Evolutionary conservation across 2,329 filamentous ascomycete genomes (phyloP), one percentile per base, ranked within the genome.

Genomic region (Nemania abortiva): DNA sequence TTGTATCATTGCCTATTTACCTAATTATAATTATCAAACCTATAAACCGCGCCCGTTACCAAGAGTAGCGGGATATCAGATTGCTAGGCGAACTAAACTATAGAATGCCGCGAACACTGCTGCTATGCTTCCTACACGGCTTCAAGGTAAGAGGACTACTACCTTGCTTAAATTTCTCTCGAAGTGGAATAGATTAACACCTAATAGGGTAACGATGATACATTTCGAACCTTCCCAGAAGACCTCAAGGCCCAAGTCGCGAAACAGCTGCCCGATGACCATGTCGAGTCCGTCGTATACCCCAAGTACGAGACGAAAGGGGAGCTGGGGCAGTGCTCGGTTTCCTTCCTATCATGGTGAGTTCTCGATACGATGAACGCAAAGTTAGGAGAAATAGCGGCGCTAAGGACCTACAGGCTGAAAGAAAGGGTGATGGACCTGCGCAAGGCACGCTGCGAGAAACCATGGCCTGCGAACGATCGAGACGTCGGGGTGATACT

Each of bases 391-490:
- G n/a, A 54, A 54, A 27, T 6, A 34, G 39, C 42, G 47, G 50
- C 63, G 45, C 60, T 62, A 20, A 62, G 57, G 2, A 2, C 1
- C 42, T 6, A 10, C 9, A 93, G 91, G 92, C 86, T 97, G 55
- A 91, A 93, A 75, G 90, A 94, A 77, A 89, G 90, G 72, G 92
- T 97, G 45, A 94, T 95, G 78, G 91, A 95, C 56, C 83, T 95
- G 18, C 81, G 85, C 69, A 94, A 97, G 78, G 88, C 89, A 66
- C 88, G 88, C 37, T 89, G 90, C 69, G 85, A 87, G 27, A 93
- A 89, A 0, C 90, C 92, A 10, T 94, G 91, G 76, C 93, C 94
- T 0, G 93, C 92, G 0, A 86, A 92, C 54, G 92, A 97, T 73
- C 90, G 92, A n/a, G 90, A 90, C 0, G 92, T 97, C 9, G 91